A percentile compares a stretch with the other conserved stretches of the same genome.
phyloP scores from a whole-genome alignment of 2,329 filamentous ascomycete genomes.

The Cladosporium cucumerinum region DNA sequence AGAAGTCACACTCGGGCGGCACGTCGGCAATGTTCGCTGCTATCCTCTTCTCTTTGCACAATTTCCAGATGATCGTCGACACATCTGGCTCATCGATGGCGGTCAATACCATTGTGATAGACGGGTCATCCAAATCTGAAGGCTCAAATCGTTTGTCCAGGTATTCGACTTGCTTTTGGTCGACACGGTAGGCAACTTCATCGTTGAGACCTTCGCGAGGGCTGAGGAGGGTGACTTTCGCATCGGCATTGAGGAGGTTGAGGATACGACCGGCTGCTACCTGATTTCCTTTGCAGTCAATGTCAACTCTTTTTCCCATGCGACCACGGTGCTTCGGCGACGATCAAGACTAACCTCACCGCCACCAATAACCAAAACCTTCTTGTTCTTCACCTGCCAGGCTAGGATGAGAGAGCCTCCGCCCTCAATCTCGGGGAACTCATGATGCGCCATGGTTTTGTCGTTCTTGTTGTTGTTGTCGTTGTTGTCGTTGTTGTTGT shows the following conservation, averaged over 20 bases:
- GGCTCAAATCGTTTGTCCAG: constrained; percentile 81
- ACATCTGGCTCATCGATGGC: constrained; percentile 90
- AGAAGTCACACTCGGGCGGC: constrained; percentile 95
- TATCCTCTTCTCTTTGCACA: constrained; percentile 81
- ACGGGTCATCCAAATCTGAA: constrained; percentile 71
- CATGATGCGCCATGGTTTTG: constrained; percentile 1
- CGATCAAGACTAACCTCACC: constrained; percentile 67
- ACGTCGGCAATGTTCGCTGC: constrained; percentile 97
- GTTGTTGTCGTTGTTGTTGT: background rate
- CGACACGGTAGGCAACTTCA: constrained; percentile 80
- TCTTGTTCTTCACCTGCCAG: constrained; percentile 89
- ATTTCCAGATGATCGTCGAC: constrained; percentile 87
- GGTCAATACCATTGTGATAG: constrained; percentile 79
- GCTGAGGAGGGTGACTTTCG: constrained; percentile 79
- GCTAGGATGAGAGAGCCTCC: constrained; percentile 91
- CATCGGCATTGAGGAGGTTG: constrained; percentile 92
- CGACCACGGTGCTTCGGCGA: background rate
- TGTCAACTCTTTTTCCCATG: constrained; percentile 20
- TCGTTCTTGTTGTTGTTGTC: background rate
- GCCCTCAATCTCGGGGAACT: constrained; percentile 77
- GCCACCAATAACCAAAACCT: constrained; percentile 87
- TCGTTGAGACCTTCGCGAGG: constrained; percentile 77
- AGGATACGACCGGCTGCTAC: constrained; percentile 93
- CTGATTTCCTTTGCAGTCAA: constrained; percentile 47
- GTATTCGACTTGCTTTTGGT: constrained; percentile 71